These are phyloP conservation scores for Salix koriyanagi DNA, from an alignment of 345 rosid genomes.

Conservation along the genomic window DNA sequence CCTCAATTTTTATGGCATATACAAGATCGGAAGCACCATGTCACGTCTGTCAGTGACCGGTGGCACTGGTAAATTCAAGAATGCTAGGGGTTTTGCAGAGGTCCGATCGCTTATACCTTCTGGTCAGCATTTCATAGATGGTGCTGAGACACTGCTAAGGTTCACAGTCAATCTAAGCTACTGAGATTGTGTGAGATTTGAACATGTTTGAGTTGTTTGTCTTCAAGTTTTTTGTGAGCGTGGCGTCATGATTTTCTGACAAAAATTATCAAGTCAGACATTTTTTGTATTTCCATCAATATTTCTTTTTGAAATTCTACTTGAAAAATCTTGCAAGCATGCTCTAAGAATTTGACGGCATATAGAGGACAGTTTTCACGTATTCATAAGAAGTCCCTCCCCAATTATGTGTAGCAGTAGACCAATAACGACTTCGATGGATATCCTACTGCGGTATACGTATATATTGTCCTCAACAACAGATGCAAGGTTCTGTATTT, in stretches of 20 bases:
- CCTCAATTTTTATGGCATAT: constrained; percentile 85
- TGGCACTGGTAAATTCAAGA: constrained; percentile 82
- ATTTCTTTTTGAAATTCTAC: too few relatives aligned
- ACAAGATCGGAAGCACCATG: constrained; percentile 62
- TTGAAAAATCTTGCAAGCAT: too few relatives aligned
- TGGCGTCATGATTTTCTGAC: neutral
- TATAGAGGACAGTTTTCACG: too few relatives aligned
- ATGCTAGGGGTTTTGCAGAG: constrained; percentile 62
- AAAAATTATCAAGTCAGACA: neutral
- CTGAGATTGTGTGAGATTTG: constrained; percentile 1
- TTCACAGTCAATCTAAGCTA: constrained; percentile 58
- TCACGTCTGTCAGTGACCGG: constrained; percentile 76
- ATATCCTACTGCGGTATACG: too few relatives aligned
- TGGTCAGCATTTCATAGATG: constrained; percentile 63
- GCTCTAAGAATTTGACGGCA: too few relatives aligned
- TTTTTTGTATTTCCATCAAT: too few relatives aligned
- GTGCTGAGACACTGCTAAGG: constrained; percentile 67
- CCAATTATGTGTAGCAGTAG: too few relatives aligned
- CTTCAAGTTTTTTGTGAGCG: constrained; percentile 5
- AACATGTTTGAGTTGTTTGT: neutral
- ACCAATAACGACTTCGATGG: too few relatives aligned
- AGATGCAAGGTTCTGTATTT: too few relatives aligned
- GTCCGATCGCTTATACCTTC: constrained; percentile 62
- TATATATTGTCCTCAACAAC: too few relatives aligned
- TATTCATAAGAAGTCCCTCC: too few relatives aligned